A percentile compares a stretch with the other conserved stretches of the same genome.
These are phyloP conservation scores for Chaetomium olivaceum DNA, from an alignment of 2,329 filamentous ascomycete species.

Conservation along the genomic window DNA sequence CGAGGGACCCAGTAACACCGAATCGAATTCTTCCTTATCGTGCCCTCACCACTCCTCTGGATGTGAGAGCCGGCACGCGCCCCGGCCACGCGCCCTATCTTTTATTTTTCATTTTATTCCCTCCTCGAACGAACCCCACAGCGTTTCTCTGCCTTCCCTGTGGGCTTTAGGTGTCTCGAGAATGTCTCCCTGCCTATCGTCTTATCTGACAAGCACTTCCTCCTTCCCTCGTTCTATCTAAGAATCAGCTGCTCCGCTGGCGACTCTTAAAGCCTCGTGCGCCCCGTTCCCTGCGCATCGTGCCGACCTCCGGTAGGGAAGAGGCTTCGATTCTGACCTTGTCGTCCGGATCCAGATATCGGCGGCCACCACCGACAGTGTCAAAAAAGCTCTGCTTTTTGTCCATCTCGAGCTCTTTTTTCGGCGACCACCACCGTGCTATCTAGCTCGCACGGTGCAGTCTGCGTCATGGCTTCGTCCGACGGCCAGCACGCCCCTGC, in stretches of 20 bases:
- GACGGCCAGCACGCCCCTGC: background rate
- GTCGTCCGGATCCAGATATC: background rate
- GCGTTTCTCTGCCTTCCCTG: background rate
- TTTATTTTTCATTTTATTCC: background rate
- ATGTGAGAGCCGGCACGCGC: background rate
- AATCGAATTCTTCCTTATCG: background rate
- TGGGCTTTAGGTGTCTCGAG: background rate
- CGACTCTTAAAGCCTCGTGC: slow-evolving; percentile 1
- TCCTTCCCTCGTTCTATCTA: background rate
- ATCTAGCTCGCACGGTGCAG: background rate
- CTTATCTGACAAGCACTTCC: background rate
- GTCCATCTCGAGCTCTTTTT: background rate
- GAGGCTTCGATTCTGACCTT: slow-evolving; percentile 9
- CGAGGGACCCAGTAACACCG: slow-evolving; percentile 5
- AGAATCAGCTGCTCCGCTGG: background rate
- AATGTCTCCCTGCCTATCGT: background rate
- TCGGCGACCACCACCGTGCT: background rate
- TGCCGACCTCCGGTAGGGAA: background rate
- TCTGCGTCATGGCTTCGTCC: slow-evolving; percentile 7
- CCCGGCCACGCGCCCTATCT: background rate
- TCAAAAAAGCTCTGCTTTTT: background rate
- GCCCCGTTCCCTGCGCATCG: slow-evolving; percentile 3
- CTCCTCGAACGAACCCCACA: background rate
- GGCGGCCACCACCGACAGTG: background rate
- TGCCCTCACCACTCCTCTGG: background rate